Evolutionary conservation across 2,329 filamentous ascomycete genomes (phyloP).

Genomic region (Ceratocystis smalleyi): DNA sequence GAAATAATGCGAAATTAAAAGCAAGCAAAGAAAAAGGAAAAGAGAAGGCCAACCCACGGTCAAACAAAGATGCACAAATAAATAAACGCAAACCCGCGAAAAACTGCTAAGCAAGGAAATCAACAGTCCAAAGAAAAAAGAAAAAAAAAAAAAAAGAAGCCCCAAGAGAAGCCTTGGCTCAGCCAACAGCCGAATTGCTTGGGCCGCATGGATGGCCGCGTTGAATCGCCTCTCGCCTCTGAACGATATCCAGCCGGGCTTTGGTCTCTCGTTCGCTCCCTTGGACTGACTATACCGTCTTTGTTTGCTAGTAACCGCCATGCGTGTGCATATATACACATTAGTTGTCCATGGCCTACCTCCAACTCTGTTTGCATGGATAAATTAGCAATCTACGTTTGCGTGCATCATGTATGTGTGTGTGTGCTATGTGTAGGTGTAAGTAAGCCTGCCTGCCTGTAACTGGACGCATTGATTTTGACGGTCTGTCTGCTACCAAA

Average conservation of each 20-base stretch:
- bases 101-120: not conserved
- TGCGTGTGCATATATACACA: not conserved
- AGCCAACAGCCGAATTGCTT: not conserved
- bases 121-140: not conserved
- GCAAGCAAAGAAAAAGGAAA: not conserved
- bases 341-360: not conserved
- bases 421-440: not conserved
- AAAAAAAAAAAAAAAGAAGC: conserved; percentile 2
- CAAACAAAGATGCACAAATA: not conserved
- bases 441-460: not conserved
- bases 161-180: not conserved
- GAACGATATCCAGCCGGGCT: no score
- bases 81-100: not conserved
- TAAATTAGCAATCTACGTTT: not conserved
- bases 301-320: no score
- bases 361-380: not conserved
- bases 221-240: no score
- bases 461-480: not conserved
- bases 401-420: not conserved
- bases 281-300: no score
- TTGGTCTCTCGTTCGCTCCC: no score
- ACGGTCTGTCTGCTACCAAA: not conserved
- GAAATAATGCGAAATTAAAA: not conserved
- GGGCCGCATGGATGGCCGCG: not conserved
- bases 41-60: no score